Evolutionary conservation across 768 basidiomycete genomes (phyloP).

Genomic region (Mycena alexandri): DNA sequence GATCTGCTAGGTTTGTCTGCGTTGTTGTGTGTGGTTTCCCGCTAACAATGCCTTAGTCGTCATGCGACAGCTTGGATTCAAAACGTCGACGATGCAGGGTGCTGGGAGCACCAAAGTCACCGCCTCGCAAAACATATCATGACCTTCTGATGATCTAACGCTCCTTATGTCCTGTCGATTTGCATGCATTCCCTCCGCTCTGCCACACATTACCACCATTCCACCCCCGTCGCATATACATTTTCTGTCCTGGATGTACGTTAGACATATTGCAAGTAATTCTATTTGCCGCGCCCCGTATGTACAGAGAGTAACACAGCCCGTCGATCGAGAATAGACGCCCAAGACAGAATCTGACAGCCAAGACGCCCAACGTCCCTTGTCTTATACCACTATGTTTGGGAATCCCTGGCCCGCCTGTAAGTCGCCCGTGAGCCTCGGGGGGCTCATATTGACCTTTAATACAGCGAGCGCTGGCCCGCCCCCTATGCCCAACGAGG

Average conservation of each 20-base stretch:
- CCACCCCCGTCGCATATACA: constrained; percentile 47
- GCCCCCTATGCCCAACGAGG: no score
- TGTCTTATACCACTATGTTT: constrained; percentile 23
- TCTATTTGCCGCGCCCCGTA: constrained; percentile 28
- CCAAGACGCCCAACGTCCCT: constrained; percentile 8
- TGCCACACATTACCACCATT: constrained; percentile 46
- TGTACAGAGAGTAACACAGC: constrained; percentile 18
- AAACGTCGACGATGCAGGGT: constrained; percentile 80
- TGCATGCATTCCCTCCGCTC: constrained; percentile 47
- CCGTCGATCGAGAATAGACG: constrained; percentile 4
- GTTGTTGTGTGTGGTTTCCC: constrained; percentile 2
- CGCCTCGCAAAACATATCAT: constrained; percentile 53
- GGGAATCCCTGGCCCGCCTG: constrained; percentile 27
- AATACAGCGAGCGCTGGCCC: no score
- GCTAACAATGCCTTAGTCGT: constrained; percentile 51
- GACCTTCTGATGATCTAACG: constrained; percentile 48
- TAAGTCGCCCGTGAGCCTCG: background rate
- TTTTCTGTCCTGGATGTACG: constrained; percentile 46
- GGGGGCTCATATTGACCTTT: no score
- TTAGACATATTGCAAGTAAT: constrained; percentile 36
- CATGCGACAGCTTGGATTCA: constrained; percentile 93
- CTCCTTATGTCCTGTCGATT: constrained; percentile 46
- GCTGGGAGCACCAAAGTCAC: constrained; percentile 67
- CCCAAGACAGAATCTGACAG: background rate
- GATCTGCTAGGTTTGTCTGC: constrained; percentile 74